Evolutionary conservation across 805 yeast genomes (phyloP).

Genomic region (Spathaspora boniae): DNA sequence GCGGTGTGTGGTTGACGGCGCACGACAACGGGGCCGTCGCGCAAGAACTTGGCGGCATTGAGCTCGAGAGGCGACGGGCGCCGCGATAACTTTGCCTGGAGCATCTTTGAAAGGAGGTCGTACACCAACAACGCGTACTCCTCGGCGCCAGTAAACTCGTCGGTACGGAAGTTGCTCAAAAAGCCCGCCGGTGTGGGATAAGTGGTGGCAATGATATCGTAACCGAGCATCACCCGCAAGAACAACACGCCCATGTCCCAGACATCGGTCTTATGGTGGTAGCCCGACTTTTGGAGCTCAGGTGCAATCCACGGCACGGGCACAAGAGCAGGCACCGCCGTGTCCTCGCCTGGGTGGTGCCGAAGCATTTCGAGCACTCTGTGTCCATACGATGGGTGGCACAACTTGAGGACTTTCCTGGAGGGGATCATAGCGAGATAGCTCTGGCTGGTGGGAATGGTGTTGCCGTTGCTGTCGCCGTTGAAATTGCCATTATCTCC

Average conservation of each 20-base stretch:
- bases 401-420: conserved; percentile 54
- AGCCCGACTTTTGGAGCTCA: conserved; percentile 43
- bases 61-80: conserved; percentile 83
- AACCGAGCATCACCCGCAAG: conserved; percentile 35
- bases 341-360: conserved; percentile 17
- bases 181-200: conserved; percentile 47
- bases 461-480: conserved; percentile 23
- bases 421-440: conserved; percentile 30
- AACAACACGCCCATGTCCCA: conserved; percentile 90
- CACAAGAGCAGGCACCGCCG: conserved; percentile 8
- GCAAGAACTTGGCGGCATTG: conserved; percentile 74
- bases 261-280: conserved; percentile 68
- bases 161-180: conserved; percentile 18
- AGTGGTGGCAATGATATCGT: conserved; percentile 60
- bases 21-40: conserved; percentile 58
- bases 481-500: conserved; percentile 28
- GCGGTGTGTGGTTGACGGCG: not conserved
- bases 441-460: conserved; percentile 5
- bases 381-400: conserved; percentile 52
- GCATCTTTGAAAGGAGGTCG: conserved; percentile 64
- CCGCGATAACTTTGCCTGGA: conserved; percentile 61
- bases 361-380: conserved; percentile 25
- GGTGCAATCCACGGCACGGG: conserved; percentile 74
- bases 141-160: conserved; percentile 50
- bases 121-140: conserved; percentile 64